These are phyloP conservation scores for Penicillium thymicola DNA, from an alignment of 2,329 filamentous ascomycete genomes.

Conservation along the genomic window DNA sequence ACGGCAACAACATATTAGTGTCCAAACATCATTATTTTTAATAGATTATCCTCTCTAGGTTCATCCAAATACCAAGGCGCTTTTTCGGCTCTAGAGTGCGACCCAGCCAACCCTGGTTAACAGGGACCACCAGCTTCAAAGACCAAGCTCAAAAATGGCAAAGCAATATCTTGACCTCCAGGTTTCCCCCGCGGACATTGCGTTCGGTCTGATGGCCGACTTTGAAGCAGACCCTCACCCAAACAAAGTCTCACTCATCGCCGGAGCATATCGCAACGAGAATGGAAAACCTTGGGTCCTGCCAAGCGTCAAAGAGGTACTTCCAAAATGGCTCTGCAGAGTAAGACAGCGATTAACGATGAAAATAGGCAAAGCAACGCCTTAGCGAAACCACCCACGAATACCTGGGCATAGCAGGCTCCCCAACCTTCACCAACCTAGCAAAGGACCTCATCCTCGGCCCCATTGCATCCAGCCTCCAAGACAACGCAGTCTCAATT, in stretches of 20 bases:
- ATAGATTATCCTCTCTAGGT: background rate
- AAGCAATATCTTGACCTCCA: background rate
- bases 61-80: background rate
- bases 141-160: background rate
- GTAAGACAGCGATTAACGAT: background rate
- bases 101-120: background rate
- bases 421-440: background rate
- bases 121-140: background rate
- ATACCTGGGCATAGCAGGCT: background rate
- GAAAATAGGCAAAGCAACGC: background rate
- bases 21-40: too few relatives aligned
- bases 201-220: background rate
- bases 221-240: background rate
- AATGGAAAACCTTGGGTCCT: background rate
- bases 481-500: background rate
- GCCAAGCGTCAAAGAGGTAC: background rate
- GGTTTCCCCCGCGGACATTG: background rate
- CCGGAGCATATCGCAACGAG: background rate
- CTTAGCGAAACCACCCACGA: background rate
- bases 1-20: too few relatives aligned
- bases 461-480: background rate
- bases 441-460: background rate
- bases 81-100: background rate
- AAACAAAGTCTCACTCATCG: background rate
- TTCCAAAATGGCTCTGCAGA: fast-evolving